Conservation (phyloP, 106 monocot species). For the Allium cepa region DNA sequence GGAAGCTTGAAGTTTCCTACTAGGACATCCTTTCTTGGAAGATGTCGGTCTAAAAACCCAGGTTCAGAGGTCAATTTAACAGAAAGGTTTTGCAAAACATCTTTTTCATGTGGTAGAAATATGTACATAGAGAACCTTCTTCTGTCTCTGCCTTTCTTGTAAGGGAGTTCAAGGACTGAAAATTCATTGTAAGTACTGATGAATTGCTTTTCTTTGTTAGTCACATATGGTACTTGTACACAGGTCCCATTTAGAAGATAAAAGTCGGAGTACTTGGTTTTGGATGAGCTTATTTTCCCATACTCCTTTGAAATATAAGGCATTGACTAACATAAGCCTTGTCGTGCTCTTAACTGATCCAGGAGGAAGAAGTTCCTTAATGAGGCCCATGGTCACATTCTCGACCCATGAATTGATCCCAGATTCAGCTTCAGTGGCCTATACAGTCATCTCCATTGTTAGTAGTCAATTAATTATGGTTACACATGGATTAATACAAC, state of each 20-base stretch:
- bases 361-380: conserved; percentile 15
- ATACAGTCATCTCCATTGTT: background rate
- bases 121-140: conserved; percentile 23
- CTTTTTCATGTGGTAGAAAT: conserved; percentile 19
- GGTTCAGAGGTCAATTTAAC: no score
- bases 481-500: no score
- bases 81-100: conserved; percentile 8
- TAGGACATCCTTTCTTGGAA: background rate
- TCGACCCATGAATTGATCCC: conserved; percentile 19
- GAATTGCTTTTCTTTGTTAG: conserved; percentile 3
- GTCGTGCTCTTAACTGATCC: background rate
- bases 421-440: background rate
- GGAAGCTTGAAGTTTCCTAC: conserved; percentile 23
- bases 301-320: conserved; percentile 24
- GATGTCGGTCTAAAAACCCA: conserved; percentile 8
- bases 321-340: conserved; percentile 19
- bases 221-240: conserved; percentile 23
- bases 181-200: conserved; percentile 9
- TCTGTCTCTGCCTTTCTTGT: background rate
- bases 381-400: conserved; percentile 4
- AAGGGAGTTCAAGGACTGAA: conserved; percentile 20
- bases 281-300: conserved; percentile 20
- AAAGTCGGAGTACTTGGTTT: conserved; percentile 10
- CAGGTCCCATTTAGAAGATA: conserved; percentile 14
- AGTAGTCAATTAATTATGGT: no score